These are phyloP conservation scores for Phytophthora constricta DNA, from an alignment of 352 stramenopile species.

Conservation along the genomic window DNA sequence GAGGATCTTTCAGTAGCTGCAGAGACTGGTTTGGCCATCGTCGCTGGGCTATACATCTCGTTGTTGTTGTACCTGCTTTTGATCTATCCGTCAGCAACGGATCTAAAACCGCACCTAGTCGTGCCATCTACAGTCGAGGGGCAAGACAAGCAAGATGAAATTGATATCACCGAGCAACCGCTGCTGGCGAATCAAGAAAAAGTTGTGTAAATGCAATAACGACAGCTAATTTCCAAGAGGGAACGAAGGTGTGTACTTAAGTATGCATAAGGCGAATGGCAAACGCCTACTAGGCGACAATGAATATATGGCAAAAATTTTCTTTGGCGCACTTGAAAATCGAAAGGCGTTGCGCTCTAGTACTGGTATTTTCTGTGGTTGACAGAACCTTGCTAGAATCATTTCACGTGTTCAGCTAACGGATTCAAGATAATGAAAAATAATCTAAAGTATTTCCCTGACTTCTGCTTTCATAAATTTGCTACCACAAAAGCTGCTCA, in stretches of 20 bases:
- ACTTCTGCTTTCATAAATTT: no score
- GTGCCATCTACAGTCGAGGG: neutral
- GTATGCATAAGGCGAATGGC: no score
- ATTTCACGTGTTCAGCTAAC: no score
- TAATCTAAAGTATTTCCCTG: no score
- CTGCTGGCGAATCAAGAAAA: neutral
- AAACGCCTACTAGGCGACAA: no score
- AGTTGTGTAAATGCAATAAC: neutral
- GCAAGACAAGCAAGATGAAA: neutral
- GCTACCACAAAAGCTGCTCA: no score
- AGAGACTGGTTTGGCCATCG: constrained; percentile 18
- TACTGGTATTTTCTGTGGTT: no score
- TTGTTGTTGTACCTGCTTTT: constrained; percentile 68
- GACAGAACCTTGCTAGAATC: no score
- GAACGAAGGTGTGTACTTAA: no score
- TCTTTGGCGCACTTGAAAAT: neutral
- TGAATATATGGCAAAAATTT: neutral
- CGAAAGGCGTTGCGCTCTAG: no score
- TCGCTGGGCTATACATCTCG: constrained; percentile 41
- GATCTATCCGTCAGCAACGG: constrained; percentile 47
- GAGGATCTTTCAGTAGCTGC: constrained; percentile 33
- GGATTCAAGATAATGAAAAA: no score
- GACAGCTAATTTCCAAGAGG: neutral
- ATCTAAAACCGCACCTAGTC: constrained; percentile 1
- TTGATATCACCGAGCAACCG: neutral